A percentile compares a stretch with the other conserved stretches of the same genome.
These are phyloP conservation scores for Alternaria panax DNA, from an alignment of 2,329 filamentous ascomycete genomes.

Conservation along the genomic window DNA sequence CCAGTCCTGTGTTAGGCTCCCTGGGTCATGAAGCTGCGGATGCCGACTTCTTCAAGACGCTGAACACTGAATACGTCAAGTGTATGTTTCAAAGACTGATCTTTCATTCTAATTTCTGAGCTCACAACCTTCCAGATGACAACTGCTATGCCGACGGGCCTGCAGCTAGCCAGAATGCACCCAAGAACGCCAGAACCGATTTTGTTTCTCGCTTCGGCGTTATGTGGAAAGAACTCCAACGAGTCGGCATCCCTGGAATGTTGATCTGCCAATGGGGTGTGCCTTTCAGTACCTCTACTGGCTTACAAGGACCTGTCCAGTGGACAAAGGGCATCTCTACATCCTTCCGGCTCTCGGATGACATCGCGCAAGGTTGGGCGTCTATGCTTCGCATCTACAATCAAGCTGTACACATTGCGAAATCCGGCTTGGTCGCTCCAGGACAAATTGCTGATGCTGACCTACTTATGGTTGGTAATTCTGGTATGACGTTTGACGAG, in stretches of 20 bases:
- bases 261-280: conserved; percentile 31
- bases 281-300: conserved; percentile 20
- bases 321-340: conserved; percentile 31
- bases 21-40: conserved; percentile 27
- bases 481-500: conserved; percentile 29
- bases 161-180: conserved; percentile 23
- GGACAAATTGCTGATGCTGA: conserved; percentile 32
- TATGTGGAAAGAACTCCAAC: conserved; percentile 31
- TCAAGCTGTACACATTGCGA: conserved; percentile 28
- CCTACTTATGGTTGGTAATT: conserved; percentile 27
- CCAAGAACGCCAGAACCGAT: conserved; percentile 25
- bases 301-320: conserved; percentile 23
- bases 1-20: conserved; percentile 25
- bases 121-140: conserved; percentile 18
- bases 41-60: conserved; percentile 28
- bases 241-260: conserved; percentile 26
- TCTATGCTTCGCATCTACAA: conserved; percentile 31
- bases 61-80: conserved; percentile 31
- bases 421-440: conserved; percentile 22
- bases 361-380: conserved; percentile 23
- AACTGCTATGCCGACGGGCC: conserved; percentile 29
- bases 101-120: background rate
- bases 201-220: conserved; percentile 23
- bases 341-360: conserved; percentile 28
- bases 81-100: conserved; percentile 9